Evolutionary conservation across 768 basidiomycete genomes (phyloP), one percentile per base, ranked within the genome.

Genomic region (Termitomyces sp.): DNA sequence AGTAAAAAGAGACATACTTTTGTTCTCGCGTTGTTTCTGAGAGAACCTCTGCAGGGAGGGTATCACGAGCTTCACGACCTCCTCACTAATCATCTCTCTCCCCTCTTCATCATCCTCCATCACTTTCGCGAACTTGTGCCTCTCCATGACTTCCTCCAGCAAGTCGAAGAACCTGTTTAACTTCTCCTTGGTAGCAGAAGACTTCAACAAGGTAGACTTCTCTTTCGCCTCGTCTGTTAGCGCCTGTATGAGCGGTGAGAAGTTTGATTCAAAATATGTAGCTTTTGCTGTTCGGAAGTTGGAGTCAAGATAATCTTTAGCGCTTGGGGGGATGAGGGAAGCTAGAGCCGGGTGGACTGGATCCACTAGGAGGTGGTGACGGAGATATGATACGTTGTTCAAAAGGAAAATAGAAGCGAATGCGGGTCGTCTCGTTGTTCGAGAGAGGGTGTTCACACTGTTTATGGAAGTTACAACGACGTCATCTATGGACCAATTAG

Each of bases 201-300:
- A 56, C 17, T 56, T 56, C 1, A 56, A 56, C 42, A 56, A 85
- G 32, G 80, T 80, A 7, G 72, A 75, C 66, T 83, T 83, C 67
- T 81, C 82, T 63, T 83, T 84, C n/a, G 86, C 82, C 59, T 88
- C 86, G 52, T 85, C 82, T 31, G 75, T 85, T 76, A 76, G 83
- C 70, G 73, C 79, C 73, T 90, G 88, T 77, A 94, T 85, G 54
- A 94, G 75, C 11, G 89, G 87, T 7, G 87, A 85, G 71, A 89
- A 92, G 73, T 92, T 94, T 29, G 88, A 79, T 63, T 93, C 92
- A 62, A 92, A 92, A 72, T 94, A 94, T 4, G 80, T 87, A 9
- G 91, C 89, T 72, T 92, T 92, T 47, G 92, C 88, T 0, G 86
- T 92, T 42, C 91, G 85, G 75, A 86, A 91, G 61, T 83, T 85